phyloP scores from a whole-genome alignment of 208 protist species.

The Vickermania spadyakhi region DNA sequence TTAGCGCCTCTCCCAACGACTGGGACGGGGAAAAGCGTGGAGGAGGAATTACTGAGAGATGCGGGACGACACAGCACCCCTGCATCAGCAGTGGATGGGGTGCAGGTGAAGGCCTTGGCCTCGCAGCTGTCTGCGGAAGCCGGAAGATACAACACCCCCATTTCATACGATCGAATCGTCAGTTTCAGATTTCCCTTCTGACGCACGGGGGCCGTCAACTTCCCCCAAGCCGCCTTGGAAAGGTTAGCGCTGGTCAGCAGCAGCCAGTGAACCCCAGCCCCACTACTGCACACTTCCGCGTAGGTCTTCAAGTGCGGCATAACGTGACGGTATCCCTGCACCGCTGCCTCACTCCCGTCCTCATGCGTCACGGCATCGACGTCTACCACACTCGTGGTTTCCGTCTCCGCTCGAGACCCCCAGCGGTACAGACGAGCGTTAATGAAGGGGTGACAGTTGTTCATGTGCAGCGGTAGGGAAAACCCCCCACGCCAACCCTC shows the following conservation, averaged over 20 bases:
- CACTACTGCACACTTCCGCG: slow-evolving; percentile 13
- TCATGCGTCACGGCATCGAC: background rate
- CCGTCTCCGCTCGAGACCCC: slow-evolving; percentile 5
- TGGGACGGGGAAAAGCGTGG: no score
- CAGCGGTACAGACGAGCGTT: slow-evolving; percentile 66
- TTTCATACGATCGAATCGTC: slow-evolving; percentile 68
- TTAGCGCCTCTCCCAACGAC: no score
- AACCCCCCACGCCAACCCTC: slow-evolving; percentile 73
- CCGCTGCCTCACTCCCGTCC: background rate
- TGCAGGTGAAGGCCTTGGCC: slow-evolving; percentile 3
- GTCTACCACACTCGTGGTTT: background rate
- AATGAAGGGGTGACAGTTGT: slow-evolving; percentile 46
- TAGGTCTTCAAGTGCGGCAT: slow-evolving; percentile 88
- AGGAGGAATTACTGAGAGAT: no score
- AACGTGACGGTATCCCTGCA: slow-evolving; percentile 7
- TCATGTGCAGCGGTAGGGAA: slow-evolving; percentile 49
- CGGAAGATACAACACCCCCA: slow-evolving; percentile 74
- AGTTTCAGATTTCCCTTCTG: slow-evolving; percentile 3
- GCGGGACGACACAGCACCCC: no score
- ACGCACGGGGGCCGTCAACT: slow-evolving; percentile 1
- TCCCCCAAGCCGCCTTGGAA: slow-evolving; percentile 80
- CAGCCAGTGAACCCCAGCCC: slow-evolving; percentile 45
- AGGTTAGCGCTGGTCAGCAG: slow-evolving; percentile 81
- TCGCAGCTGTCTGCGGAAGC: slow-evolving; percentile 12
- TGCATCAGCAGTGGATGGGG: background rate